Evolutionary conservation across 345 rosid genomes (phyloP).

Genomic region (Eucalyptus melliodora): DNA sequence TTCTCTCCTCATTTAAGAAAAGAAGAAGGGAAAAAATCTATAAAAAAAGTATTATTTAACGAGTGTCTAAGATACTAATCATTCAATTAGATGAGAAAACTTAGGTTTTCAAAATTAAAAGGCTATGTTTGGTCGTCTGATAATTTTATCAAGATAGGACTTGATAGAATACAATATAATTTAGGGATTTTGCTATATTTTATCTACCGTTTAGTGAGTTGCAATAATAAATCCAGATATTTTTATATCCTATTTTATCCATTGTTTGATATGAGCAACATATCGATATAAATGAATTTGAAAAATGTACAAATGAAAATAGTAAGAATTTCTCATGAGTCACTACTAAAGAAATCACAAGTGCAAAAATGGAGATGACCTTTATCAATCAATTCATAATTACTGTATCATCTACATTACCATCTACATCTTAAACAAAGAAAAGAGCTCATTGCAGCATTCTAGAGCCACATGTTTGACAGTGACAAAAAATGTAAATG

Average conservation of each 20-base stretch:
- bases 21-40: background rate
- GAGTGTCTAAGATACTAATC: background rate
- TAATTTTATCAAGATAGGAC: background rate
- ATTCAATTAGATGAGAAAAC: background rate
- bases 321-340: background rate
- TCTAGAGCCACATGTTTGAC: background rate
- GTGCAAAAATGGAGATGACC: background rate
- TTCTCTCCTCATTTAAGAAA: background rate
- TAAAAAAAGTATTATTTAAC: background rate
- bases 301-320: too few species aligned
- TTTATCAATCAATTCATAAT: background rate
- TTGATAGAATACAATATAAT: background rate
- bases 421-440: background rate
- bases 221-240: too few species aligned
- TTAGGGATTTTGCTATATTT: too few species aligned
- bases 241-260: too few species aligned
- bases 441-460: background rate
- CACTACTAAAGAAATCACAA: background rate
- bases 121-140: accelerated
- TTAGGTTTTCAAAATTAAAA: background rate
- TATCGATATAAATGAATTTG: too few species aligned
- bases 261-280: background rate
- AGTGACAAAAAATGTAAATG: background rate
- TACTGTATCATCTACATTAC: background rate
- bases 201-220: background rate